Base-by-base conservation (phyloP, 108 stramenopile genomes). In the Nitzschia palea region DNA sequence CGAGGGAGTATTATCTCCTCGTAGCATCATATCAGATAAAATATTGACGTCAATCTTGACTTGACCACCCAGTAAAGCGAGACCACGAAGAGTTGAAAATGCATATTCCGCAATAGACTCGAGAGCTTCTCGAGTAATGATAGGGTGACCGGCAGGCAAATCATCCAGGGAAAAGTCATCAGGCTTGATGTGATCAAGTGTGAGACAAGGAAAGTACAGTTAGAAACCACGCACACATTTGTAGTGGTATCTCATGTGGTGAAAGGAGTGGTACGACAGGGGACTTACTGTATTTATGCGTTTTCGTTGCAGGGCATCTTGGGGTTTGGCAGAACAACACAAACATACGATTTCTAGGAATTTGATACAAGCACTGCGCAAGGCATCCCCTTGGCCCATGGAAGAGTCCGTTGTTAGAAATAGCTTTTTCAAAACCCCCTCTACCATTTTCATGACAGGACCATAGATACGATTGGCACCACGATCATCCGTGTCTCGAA, bases 121-220 rank as follows among this genome's bases (percentile, higher is more conserved):
- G 47, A 95, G 70, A 23, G 81, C 75, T 68, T 91, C 88, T 25
- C 91, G 78, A 51, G 89, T 95, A 70, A 95, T 95, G 50, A 90
- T 73, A 15, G 91, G 91, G 73, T 95, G 91, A 67, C 94, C 94
- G n/a, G 74, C 80, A 22, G 94, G 94, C 2, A 95, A 63, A 66
- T 93, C 91, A 42, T 95, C 90, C 26, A 95, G 62, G 4, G 88
- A 87, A 68, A 95, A 95, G 61, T 91, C 90, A 22, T 89, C 86
- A 6, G 68, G 71, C 59, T 82, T 33, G 45, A 14, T 12, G 31
- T 31, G 50, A n/a, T n/a, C n/a, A n/a, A n/a, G n/a, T n/a, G n/a
- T n/a, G n/a, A n/a, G n/a, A n/a, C n/a, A n/a, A n/a, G n/a, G n/a
- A n/a, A n/a, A n/a, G n/a, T n/a, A n/a, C n/a, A n/a, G n/a, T n/a